These are phyloP conservation scores for Umbelopsis sp. DNA, from an alignment of 371 early-diverging fungal species.

Conservation along the genomic window DNA sequence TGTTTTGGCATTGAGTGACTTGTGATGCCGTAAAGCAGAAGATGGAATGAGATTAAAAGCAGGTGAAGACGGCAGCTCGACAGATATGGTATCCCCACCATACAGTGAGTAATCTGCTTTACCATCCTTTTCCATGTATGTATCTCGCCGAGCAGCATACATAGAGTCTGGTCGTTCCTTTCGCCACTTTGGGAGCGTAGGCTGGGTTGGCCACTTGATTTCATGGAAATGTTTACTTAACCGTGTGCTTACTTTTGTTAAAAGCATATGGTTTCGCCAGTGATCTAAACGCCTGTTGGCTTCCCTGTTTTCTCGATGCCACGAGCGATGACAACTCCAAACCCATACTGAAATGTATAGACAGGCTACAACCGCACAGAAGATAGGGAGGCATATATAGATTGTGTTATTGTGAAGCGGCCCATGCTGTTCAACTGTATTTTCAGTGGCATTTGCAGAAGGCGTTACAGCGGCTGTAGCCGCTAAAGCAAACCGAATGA, in stretches of 20 bases:
- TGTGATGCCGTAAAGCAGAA: background rate
- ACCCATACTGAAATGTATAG: background rate
- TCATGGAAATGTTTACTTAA: background rate
- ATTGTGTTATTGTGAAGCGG: background rate
- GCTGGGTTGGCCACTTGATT: background rate
- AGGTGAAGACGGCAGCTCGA: background rate
- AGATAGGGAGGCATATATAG: background rate
- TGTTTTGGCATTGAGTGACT: background rate
- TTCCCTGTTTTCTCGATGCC: background rate
- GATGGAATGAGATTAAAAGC: background rate
- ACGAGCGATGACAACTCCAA: background rate
- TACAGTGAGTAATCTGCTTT: slow-evolving; percentile 6
- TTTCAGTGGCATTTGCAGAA: background rate
- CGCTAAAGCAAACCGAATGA: background rate
- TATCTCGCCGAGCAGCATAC: background rate
- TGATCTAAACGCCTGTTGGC: background rate
- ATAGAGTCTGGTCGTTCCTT: background rate
- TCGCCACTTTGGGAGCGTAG: background rate
- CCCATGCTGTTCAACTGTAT: background rate
- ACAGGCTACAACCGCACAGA: background rate
- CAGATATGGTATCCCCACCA: background rate
- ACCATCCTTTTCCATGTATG: background rate
- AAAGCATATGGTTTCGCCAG: slow-evolving; percentile 5
- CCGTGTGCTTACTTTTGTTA: background rate
- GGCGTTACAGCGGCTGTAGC: background rate